Percentiles rank a stretch among this genome's conserved stretches.
Conservation (phyloP, 805 yeast species). For the Wickerhamomyces subpelliculosus region DNA sequence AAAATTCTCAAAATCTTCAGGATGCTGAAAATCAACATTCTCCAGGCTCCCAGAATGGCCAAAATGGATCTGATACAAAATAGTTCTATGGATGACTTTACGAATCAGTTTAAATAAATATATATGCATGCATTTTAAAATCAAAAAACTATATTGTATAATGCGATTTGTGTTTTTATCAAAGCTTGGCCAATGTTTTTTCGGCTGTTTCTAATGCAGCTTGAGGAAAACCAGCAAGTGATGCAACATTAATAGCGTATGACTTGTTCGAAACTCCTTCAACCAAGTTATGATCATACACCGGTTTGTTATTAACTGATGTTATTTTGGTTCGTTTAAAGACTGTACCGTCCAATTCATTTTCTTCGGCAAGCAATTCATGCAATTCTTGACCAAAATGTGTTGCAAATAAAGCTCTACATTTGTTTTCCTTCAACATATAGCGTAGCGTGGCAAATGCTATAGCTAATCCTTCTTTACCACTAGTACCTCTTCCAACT, state of each 20-base stretch:
- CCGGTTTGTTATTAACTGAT: slow-evolving; percentile 46
- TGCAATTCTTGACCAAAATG: slow-evolving; percentile 90
- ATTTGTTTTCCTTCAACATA: slow-evolving; percentile 58
- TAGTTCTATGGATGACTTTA: no score
- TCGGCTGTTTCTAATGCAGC: slow-evolving; percentile 88
- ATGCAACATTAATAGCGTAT: slow-evolving; percentile 96
- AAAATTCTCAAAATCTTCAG: no score
- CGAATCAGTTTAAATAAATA: no score
- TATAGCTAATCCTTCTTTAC: slow-evolving; percentile 94
- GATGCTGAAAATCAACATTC: no score
- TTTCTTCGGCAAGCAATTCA: slow-evolving; percentile 51
- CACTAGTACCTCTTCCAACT: slow-evolving; percentile 72
- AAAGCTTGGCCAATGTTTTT: slow-evolving; percentile 78
- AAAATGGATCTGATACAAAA: no score
- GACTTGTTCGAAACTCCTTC: slow-evolving; percentile 91
- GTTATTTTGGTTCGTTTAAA: slow-evolving; percentile 72
- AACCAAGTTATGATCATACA: slow-evolving; percentile 79
- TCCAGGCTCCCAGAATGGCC: no score
- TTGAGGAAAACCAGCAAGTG: slow-evolving; percentile 82
- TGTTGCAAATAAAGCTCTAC: slow-evolving; percentile 89
- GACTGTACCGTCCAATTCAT: slow-evolving; percentile 68
- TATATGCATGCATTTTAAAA: no score
- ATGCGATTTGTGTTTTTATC: slow-evolving; percentile 36
- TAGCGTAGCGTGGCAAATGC: slow-evolving; percentile 94
- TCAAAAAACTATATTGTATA: no score